Evolutionary conservation across 2,329 filamentous ascomycete species (phyloP), one percentile per base, ranked within the genome.

Genomic region (Metarhizium humberi): DNA sequence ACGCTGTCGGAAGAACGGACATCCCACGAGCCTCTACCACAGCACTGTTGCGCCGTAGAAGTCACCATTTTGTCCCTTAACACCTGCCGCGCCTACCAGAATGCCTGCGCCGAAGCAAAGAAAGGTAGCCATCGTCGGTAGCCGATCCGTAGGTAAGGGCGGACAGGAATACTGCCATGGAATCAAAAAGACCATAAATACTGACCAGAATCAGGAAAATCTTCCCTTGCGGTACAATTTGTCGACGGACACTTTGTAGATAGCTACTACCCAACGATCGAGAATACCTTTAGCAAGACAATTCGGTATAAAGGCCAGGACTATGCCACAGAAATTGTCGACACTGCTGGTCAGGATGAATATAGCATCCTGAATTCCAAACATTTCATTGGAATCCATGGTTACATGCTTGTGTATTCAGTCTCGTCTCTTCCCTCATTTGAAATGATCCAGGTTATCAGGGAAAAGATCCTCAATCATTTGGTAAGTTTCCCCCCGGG

Each of bases 401-500:
- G 94, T 56, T 99, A 97, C 73, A 91, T 99, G 82, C 87, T 99
- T 58, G 92, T 96, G 51, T 99, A 99, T 74, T 96, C 92, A n/a
- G 92, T 99, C 51, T 88, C 89, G 25, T 96, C 90, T 50, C 85
- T 90, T 66, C 88, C 94, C 64, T 95, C 91, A 10, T 97, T 96
- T 67, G 94, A 99, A 70, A 99, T 97, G 92, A 87, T 96, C 52
- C 85, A 89, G 66, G 90, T 96, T 57, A 96, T 99, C 62, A 81
- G 92, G 30, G 92, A 97, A 71, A 99, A 97, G 80, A 96, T 99
- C 59, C 77, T 99, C 56, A 96, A 96, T 70, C 92, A 97, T 69
- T 76, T 97, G 60, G 92, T 96, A 76, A 68, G 85, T 29, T 34
- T 72, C n/a, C 40, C 7, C 18, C 42, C 25, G 3, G 25, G 25